Percentiles rank a stretch among this genome's conserved stretches.
phyloP scores from a whole-genome alignment of 805 yeast species.

The Monosporozyma siamensis region DNA sequence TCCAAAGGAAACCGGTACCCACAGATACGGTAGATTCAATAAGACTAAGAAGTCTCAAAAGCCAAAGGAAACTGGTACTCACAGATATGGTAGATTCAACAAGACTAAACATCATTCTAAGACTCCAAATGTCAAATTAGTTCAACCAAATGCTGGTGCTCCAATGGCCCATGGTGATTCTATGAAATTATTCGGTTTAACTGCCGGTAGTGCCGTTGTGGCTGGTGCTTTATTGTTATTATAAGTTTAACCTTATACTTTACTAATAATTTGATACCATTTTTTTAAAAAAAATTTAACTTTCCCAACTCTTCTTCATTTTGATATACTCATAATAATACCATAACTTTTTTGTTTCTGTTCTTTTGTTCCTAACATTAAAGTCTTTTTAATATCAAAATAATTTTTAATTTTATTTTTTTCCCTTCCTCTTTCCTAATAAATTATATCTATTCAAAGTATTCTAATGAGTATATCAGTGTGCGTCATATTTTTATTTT shows the following conservation, averaged over 20 bases:
- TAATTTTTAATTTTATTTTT: too few relatives aligned
- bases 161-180: conserved; percentile 17
- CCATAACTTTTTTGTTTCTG: too few relatives aligned
- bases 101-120: conserved; percentile 25
- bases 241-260: conserved; percentile 16
- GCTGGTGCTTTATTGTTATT: conserved; percentile 43
- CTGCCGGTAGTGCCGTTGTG: conserved; percentile 38
- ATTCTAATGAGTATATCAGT: too few relatives aligned
- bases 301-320: neutral
- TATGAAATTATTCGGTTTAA: conserved; percentile 24
- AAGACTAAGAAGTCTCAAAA: conserved; percentile 30
- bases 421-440: too few relatives aligned
- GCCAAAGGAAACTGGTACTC: conserved; percentile 40
- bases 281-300: neutral
- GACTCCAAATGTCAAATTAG: conserved; percentile 17
- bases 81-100: conserved; percentile 47
- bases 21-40: conserved; percentile 47
- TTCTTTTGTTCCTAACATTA: too few relatives aligned
- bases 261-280: neutral
- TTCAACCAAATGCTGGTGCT: conserved; percentile 12
- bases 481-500: neutral
- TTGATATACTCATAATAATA: too few relatives aligned
- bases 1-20: conserved; percentile 40
- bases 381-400: neutral
- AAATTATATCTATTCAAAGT: too few relatives aligned